phyloP scores from a whole-genome alignment of 139 green algal species.

The Edaphochlamys debaryana region DNA sequence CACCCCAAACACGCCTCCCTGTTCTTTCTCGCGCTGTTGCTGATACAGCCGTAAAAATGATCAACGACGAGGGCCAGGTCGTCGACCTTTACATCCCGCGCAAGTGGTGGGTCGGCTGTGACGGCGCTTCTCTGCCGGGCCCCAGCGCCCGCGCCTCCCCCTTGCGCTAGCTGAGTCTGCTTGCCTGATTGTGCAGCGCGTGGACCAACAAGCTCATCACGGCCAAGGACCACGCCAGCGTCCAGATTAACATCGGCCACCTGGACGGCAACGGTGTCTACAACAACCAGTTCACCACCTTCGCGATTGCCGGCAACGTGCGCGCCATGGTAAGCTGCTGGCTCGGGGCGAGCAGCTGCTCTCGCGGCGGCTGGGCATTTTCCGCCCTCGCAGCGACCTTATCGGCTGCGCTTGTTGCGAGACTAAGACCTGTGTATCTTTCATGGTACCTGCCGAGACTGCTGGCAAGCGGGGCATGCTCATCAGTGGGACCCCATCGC shows the following conservation, averaged over 20 bases:
- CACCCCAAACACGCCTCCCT: no score
- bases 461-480: no score
- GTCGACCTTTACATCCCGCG: conserved; percentile 98
- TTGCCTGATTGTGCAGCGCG: conserved; percentile 93
- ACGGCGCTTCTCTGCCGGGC: conserved; percentile 6
- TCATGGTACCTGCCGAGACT: no score
- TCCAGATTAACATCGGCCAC: conserved; percentile 99
- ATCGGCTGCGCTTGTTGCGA: no score
- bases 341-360: no score
- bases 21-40: no score
- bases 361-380: no score
- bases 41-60: conserved; percentile 82
- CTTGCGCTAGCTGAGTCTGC: not conserved
- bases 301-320: conserved; percentile 92
- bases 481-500: no score
- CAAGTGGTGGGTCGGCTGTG: conserved; percentile 89
- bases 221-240: conserved; percentile 95
- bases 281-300: conserved; percentile 93
- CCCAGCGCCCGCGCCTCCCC: no score
- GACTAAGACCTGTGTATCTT: no score
- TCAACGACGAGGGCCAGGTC: conserved; percentile 93
- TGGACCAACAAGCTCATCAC: conserved; percentile 99
- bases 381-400: no score
- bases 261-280: conserved; percentile 96
- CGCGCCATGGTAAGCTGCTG: conserved; percentile 81